Evolutionary conservation across 768 basidiomycete species (phyloP).

Genomic region (Suillus paluster): DNA sequence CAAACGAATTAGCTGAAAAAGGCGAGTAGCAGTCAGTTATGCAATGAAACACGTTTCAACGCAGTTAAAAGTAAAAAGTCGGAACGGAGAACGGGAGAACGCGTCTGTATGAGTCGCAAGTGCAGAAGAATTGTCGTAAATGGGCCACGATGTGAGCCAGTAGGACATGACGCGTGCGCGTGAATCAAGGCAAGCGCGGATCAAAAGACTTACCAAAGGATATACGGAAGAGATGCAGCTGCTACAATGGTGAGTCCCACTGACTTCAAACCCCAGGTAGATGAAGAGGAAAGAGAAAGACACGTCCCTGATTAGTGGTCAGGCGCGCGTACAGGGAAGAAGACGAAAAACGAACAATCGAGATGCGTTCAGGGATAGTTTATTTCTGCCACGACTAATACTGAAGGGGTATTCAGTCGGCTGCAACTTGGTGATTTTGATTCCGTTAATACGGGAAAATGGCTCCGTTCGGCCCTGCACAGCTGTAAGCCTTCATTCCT

Average conservation of each 20-base stretch:
- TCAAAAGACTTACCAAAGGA: conserved; percentile 34
- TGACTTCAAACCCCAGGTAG: conserved; percentile 20
- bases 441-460: conserved; percentile 36
- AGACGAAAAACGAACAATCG: conserved; percentile 35
- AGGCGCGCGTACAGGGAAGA: conserved; percentile 30
- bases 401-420: conserved; percentile 40
- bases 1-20: conserved; percentile 42
- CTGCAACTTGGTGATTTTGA: conserved; percentile 32
- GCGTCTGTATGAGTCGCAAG: conserved; percentile 29
- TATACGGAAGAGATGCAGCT: conserved; percentile 26
- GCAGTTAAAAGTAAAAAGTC: conserved; percentile 22
- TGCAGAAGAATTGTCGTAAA: conserved; percentile 34
- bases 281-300: conserved; percentile 27
- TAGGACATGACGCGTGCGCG: conserved; percentile 38
- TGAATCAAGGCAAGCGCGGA: conserved; percentile 20
- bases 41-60: conserved; percentile 26
- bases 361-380: conserved; percentile 22
- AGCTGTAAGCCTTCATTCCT: conserved; percentile 21
- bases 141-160: conserved; percentile 33
- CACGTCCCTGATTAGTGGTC: conserved; percentile 18
- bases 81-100: conserved; percentile 37
- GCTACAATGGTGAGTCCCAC: background rate
- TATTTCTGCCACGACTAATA: conserved; percentile 37
- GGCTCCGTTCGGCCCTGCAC: conserved; percentile 27
- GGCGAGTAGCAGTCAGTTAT: conserved; percentile 27